Conservation (phyloP, 352 stramenopile genomes). For the Phytophthora nicotianae region DNA sequence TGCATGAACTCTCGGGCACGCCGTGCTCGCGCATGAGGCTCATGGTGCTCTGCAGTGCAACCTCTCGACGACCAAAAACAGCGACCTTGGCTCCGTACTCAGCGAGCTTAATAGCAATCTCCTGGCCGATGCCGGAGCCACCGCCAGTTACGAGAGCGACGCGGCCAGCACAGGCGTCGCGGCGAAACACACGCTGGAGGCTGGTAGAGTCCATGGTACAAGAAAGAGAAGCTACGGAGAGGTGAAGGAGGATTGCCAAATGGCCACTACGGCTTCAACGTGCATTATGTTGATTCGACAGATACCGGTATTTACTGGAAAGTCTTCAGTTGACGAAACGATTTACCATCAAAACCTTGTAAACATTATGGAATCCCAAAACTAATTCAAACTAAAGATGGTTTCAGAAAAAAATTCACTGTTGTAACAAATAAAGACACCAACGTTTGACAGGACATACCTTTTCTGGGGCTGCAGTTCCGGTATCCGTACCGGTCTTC, state of each 20-base stretch:
- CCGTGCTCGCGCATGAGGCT: slow-evolving; percentile 50
- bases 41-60: slow-evolving; percentile 90
- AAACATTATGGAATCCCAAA: background rate
- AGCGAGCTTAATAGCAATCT: slow-evolving; percentile 92
- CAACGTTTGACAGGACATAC: background rate
- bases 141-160: slow-evolving; percentile 94
- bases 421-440: no score
- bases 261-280: slow-evolving; percentile 11
- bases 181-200: slow-evolving; percentile 61
- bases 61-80: slow-evolving; percentile 93
- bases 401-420: no score
- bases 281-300: slow-evolving; percentile 17
- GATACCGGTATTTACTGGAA: slow-evolving; percentile 3
- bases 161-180: slow-evolving; percentile 53
- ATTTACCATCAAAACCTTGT: background rate
- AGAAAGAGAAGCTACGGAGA: background rate
- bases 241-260: background rate
- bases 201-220: slow-evolving; percentile 53
- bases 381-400: no score
- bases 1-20: slow-evolving; percentile 36
- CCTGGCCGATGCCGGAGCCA: slow-evolving; percentile 94
- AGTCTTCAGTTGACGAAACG: background rate
- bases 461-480: background rate
- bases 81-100: slow-evolving; percentile 92
- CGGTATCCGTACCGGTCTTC: slow-evolving; percentile 4